Percentiles rank a stretch among this genome's conserved stretches.
Evolutionary conservation across 2,329 filamentous ascomycete genomes (phyloP).

Genomic region (Colletotrichum sp.): DNA sequence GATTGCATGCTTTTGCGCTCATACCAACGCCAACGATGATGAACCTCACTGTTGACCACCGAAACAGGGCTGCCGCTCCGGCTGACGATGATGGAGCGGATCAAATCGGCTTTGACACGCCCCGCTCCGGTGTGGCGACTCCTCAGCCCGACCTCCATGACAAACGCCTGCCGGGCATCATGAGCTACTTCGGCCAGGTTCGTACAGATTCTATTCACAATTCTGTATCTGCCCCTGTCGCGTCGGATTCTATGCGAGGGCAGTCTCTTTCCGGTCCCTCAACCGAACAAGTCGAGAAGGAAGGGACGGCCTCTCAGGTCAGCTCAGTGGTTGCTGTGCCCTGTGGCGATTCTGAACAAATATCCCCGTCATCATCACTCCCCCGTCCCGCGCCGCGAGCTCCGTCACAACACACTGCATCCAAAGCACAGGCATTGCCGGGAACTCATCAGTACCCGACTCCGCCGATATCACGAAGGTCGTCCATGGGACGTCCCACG

Average conservation of each 20-base stretch:
- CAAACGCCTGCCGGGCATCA: constrained; percentile 93
- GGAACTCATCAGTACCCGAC: constrained; percentile 21
- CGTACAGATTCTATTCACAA: constrained; percentile 72
- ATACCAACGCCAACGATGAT: constrained; percentile 32
- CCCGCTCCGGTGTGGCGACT: constrained; percentile 89
- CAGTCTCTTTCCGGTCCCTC: constrained; percentile 19
- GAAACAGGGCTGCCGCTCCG: constrained; percentile 57
- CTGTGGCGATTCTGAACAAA: constrained; percentile 20
- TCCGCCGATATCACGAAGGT: constrained; percentile 23
- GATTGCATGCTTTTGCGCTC: constrained; percentile 15
- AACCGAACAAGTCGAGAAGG: constrained; percentile 11
- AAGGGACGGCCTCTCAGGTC: constrained; percentile 11
- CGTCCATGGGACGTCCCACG: constrained; percentile 24
- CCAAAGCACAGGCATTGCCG: constrained; percentile 10
- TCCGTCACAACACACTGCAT: constrained; percentile 5
- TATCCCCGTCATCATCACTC: constrained; percentile 1
- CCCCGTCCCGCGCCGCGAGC: not conserved
- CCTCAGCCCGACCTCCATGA: constrained; percentile 93
- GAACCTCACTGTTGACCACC: constrained; percentile 55
- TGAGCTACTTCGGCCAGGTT: constrained; percentile 99
- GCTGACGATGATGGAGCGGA: constrained; percentile 75
- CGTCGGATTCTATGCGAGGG: constrained; percentile 24
- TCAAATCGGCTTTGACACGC: constrained; percentile 83
- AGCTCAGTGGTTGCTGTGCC: constrained; percentile 18
- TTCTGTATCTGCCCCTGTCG: constrained; percentile 36